Evolutionary conservation across 179 eudicot genomes (phyloP).

Genomic region (Pouteria campechiana): DNA sequence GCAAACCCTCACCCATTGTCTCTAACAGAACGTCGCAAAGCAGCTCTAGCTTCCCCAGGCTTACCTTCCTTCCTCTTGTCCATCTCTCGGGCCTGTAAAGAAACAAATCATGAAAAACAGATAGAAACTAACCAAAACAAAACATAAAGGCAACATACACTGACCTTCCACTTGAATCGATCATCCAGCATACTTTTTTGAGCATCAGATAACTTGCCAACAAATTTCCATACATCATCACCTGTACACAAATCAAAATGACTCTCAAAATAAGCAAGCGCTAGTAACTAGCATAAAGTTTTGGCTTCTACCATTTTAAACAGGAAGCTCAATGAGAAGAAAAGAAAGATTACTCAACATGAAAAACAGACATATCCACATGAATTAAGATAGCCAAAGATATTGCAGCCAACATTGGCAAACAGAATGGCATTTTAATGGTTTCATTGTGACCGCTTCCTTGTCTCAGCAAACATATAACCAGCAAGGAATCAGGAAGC

Average conservation of each 20-base stretch:
- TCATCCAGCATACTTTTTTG: conserved; percentile 97
- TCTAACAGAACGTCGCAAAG: conserved; percentile 82
- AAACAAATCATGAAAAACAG: conserved; percentile 1
- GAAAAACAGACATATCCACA: no score
- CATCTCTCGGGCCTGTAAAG: conserved; percentile 83
- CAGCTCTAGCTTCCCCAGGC: conserved; percentile 92
- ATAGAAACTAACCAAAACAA: background rate
- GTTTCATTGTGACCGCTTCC: no score
- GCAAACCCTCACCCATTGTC: conserved; percentile 65
- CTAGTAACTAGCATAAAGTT: background rate
- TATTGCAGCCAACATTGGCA: no score
- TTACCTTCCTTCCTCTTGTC: conserved; percentile 90
- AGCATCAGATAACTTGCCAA: conserved; percentile 90
- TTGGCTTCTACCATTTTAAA: no score
- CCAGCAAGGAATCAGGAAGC: no score
- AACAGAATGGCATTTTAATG: no score
- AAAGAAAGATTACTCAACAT: no score
- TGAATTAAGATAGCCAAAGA: no score
- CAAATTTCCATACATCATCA: conserved; percentile 91
- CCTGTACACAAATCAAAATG: conserved; percentile 23
- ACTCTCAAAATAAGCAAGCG: background rate
- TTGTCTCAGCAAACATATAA: no score
- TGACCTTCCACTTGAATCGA: conserved; percentile 87
- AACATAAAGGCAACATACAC: background rate
- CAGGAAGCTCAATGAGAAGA: no score